A percentile compares a stretch with the other conserved stretches of the same genome.
phyloP scores from a whole-genome alignment of 2,329 filamentous ascomycete genomes.

The Gnomoniopsis sp. region DNA sequence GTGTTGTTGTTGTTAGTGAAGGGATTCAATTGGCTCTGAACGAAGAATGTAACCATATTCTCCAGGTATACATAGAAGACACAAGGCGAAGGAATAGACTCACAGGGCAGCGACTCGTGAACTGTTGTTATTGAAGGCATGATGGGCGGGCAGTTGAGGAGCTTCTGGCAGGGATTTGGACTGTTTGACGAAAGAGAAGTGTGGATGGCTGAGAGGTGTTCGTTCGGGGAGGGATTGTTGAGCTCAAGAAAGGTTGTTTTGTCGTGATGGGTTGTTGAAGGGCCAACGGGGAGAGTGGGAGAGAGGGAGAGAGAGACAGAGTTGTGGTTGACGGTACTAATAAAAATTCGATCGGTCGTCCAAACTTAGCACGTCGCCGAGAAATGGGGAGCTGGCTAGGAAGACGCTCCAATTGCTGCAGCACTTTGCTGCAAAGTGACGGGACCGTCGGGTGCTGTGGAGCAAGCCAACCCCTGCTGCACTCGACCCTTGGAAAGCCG shows the following conservation, averaged over 20 bases:
- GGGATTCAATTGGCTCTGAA: background rate
- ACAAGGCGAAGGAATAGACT: conserved; percentile 27
- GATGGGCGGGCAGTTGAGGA: conserved; percentile 20
- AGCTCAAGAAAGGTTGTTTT: background rate
- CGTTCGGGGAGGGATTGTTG: background rate
- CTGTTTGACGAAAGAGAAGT: background rate
- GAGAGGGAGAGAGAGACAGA: no score
- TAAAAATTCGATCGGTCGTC: background rate
- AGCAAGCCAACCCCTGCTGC: background rate
- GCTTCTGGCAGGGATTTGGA: background rate
- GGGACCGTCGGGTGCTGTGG: no score
- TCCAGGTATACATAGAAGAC: conserved; percentile 3
- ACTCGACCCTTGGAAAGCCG: background rate
- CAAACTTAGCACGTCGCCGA: no score
- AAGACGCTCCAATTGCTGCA: no score
- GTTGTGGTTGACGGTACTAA: background rate
- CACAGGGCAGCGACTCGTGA: conserved; percentile 81
- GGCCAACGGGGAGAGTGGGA: no score
- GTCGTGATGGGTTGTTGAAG: background rate
- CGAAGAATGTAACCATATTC: background rate
- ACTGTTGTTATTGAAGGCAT: conserved; percentile 68
- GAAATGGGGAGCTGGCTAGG: no score
- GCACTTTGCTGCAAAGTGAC: no score
- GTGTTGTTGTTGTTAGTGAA: conserved; percentile 8
- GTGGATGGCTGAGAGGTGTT: background rate